Evolutionary conservation across 495 filamentous ascomycete genomes (phyloP).

Genomic region (Durotheca rogersii): DNA sequence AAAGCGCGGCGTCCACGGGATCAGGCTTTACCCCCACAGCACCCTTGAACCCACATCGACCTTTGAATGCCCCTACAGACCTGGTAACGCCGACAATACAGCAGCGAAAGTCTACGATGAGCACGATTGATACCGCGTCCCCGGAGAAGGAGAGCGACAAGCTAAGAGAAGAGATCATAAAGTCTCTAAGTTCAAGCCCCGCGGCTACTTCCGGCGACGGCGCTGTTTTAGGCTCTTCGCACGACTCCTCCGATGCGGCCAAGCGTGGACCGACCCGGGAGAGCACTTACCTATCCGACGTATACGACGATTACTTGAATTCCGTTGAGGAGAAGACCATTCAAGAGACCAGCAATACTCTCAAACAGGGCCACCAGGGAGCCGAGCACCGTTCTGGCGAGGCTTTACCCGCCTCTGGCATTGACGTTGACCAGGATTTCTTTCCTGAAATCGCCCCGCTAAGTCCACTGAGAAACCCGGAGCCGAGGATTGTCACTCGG

Average conservation of each 20-base stretch:
- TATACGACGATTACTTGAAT: constrained; percentile 49
- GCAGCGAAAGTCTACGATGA: constrained; percentile 55
- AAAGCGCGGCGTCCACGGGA: constrained; percentile 19
- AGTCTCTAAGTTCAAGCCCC: constrained; percentile 57
- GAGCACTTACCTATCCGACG: constrained; percentile 47
- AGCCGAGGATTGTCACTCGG: constrained; percentile 12
- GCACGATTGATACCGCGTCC: constrained; percentile 56
- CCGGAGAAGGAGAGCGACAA: constrained; percentile 72
- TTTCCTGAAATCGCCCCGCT: constrained; percentile 21
- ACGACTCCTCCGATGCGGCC: constrained; percentile 21
- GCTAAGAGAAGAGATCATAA: constrained; percentile 77
- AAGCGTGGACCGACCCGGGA: constrained; percentile 36
- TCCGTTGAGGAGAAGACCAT: constrained; percentile 38
- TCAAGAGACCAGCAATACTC: constrained; percentile 24
- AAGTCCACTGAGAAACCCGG: constrained; percentile 18
- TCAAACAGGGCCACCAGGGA: constrained; percentile 13
- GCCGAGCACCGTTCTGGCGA: background rate
- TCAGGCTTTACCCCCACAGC: constrained; percentile 46
- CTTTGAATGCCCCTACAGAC: constrained; percentile 26
- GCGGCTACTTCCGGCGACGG: constrained; percentile 20
- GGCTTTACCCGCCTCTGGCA: background rate
- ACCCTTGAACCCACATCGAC: constrained; percentile 49
- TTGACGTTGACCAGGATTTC: too few species aligned
- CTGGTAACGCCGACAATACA: constrained; percentile 41
- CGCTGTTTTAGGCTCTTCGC: constrained; percentile 3